A percentile compares a stretch with the other conserved stretches of the same genome.
Evolutionary conservation across 2,329 filamentous ascomycete species (phyloP).

Genomic region (Alternaria angustiovoidea): DNA sequence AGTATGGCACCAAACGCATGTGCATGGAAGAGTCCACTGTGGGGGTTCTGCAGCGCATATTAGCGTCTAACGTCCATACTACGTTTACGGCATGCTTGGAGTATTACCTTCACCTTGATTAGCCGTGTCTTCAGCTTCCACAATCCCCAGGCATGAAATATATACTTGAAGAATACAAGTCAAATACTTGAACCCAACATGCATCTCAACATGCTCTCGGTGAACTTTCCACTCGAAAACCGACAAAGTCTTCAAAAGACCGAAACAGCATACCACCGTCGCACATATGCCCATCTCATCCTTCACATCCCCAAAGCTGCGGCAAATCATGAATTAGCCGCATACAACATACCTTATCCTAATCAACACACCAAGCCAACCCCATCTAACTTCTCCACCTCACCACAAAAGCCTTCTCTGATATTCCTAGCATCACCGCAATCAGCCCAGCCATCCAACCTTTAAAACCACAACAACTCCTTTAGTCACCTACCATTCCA

Average conservation of each 20-base stretch:
- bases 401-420: no score
- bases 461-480: no score
- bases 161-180: background rate
- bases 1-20: background rate
- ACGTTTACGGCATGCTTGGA: background rate
- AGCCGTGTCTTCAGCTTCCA: no score
- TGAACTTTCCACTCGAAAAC: background rate
- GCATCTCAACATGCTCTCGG: background rate
- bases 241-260: no score
- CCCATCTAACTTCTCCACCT: no score
- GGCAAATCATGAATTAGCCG: no score
- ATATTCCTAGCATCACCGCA: no score
- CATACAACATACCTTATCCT: background rate
- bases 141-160: rapidly evolving
- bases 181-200: background rate
- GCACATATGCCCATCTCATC: no score
- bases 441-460: no score
- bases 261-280: no score
- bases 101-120: background rate
- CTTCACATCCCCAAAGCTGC: no score
- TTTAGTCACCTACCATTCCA: no score
- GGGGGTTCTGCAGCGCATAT: background rate
- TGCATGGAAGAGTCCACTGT: rapidly evolving
- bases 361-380: background rate
- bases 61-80: background rate